These are phyloP conservation scores for Clarireedia homoeocarpa DNA, from an alignment of 2,329 filamentous ascomycete genomes.

Conservation along the genomic window DNA sequence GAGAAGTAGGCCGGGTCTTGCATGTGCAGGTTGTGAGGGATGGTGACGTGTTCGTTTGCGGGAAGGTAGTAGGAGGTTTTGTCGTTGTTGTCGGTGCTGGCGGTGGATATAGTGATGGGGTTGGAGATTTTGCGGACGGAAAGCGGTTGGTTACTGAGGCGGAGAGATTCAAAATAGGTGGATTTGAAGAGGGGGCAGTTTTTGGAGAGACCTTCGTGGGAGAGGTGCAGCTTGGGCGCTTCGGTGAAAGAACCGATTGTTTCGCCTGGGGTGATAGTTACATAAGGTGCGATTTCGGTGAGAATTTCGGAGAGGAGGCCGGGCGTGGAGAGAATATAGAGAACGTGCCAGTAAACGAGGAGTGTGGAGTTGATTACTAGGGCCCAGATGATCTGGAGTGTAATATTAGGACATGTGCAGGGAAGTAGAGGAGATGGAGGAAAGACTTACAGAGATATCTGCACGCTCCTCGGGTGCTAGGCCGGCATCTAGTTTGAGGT, in stretches of 20 bases:
- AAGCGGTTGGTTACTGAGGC: slow-evolving; percentile 35
- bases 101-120: slow-evolving; percentile 29
- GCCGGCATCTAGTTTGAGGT: neutral
- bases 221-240: slow-evolving; percentile 33
- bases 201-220: slow-evolving; percentile 33
- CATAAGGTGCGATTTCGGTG: slow-evolving; percentile 37
- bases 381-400: slow-evolving; percentile 41
- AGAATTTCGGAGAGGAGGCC: slow-evolving; percentile 35
- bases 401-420: neutral
- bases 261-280: slow-evolving; percentile 29
- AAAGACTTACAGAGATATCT: slow-evolving; percentile 34
- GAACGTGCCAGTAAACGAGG: slow-evolving; percentile 43
- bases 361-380: slow-evolving; percentile 44
- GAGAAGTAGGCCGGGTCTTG: slow-evolving; percentile 34
- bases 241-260: slow-evolving; percentile 25
- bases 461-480: slow-evolving; percentile 27
- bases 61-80: slow-evolving; percentile 34
- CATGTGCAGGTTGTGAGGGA: slow-evolving; percentile 38
- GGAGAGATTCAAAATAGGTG: slow-evolving; percentile 38
- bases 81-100: slow-evolving; percentile 13
- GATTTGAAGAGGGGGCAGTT: slow-evolving; percentile 40
- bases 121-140: slow-evolving; percentile 34
- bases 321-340: slow-evolving; percentile 37
- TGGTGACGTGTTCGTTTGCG: slow-evolving; percentile 35
- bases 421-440: neutral